These are phyloP conservation scores for Dictyophora rubrovolvata DNA, from an alignment of 768 basidiomycete genomes.

Conservation along the genomic window DNA sequence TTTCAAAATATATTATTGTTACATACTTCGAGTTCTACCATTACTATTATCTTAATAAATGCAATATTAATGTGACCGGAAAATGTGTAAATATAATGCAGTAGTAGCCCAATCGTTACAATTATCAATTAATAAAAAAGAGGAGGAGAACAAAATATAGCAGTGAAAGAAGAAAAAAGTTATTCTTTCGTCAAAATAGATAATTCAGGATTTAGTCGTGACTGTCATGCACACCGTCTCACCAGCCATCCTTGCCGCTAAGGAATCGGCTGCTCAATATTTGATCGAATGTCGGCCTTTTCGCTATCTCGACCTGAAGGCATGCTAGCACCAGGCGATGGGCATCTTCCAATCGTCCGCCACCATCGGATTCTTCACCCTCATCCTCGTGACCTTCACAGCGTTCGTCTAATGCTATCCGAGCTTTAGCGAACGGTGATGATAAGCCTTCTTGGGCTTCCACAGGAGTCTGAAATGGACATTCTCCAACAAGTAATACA, in stretches of 20 bases:
- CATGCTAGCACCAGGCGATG: constrained; percentile 77
- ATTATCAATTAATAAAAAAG: no score
- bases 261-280: constrained; percentile 76
- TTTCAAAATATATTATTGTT: no score
- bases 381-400: constrained; percentile 69
- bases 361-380: constrained; percentile 73
- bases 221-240: constrained; percentile 15
- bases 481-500: constrained; percentile 86
- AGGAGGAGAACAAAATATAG: no score
- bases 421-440: constrained; percentile 66
- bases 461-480: constrained; percentile 81
- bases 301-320: constrained; percentile 64
- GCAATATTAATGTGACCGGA: no score
- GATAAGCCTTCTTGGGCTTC: constrained; percentile 81
- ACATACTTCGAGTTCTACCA: no score
- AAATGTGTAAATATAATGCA: no score
- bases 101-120: no score
- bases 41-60: no score
- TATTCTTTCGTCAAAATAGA: not conserved
- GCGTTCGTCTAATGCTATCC: constrained; percentile 68
- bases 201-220: not conserved
- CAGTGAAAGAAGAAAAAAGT: not conserved
- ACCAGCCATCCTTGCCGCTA: constrained; percentile 69
- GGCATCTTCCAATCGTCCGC: constrained; percentile 76
- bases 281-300: constrained; percentile 79